Base-by-base conservation (phyloP, 805 yeast species). In the Metschnikowia lochheadii region DNA sequence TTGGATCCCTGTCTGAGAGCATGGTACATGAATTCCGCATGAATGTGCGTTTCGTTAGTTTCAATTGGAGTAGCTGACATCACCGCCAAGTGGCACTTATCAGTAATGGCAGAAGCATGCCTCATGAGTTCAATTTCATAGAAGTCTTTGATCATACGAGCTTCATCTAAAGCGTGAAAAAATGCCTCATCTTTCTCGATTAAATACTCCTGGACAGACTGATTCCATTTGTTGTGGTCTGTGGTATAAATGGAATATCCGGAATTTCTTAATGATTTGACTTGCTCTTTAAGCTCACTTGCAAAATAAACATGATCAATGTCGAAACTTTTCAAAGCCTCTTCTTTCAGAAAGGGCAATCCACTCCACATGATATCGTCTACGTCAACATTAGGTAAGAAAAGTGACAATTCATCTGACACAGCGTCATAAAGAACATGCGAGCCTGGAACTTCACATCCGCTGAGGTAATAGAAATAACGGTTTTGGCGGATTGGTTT, bases 291-390 rank as follows among this genome's bases (percentile, higher is more conserved):
- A 42, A 90, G 62, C 4, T 80, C 83, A n/a, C 67, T 60, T 10
- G 76, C 78, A 60, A 85, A 87, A 50, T 80, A 66, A 43, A 91
- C 95, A 40, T 81, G 85, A 65, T 94, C 98, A 31, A 89, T 91
- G 61, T 92, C 96, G 58, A 70, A 92, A 53, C 74, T 76, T 18
- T 72, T 63, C 44, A 66, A 48, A 0, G 97, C 97, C 17, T 85
- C 83, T 43, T 84, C 84, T 3, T 76, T 55, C 37, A 81, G 71
- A 47, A 89, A 55, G 5, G 99, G 99, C 67, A 85, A 63, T 0
- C 99, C 99, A 51, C 94, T 84, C 99, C 99, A 92, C 89, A 94
- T 86, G 39, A 92, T 86, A 63, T 89, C 97, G 40, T 94, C 98
- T 40, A 78, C 70, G 62, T 90, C 96, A 37, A 92, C 76, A 48